Percentiles rank a stretch among this genome's conserved stretches.
Conservation (phyloP, 768 basidiomycete genomes). For the Rhodotorula kratochvilovae region DNA sequence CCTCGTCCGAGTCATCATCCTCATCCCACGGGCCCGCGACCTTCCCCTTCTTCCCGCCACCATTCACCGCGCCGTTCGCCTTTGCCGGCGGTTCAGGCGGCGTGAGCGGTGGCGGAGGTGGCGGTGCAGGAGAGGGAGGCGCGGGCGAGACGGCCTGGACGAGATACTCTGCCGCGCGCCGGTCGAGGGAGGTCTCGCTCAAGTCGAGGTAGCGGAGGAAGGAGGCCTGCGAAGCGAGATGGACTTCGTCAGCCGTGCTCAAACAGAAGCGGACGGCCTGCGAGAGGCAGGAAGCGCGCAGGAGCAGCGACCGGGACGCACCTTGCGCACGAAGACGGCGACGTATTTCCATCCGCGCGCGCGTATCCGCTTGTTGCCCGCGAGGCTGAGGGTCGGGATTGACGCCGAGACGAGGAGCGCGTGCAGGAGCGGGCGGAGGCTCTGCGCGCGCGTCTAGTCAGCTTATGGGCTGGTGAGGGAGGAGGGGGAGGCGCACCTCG, state of each 20-base stretch:
- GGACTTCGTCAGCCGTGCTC: background rate
- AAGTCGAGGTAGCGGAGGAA: conserved; percentile 81
- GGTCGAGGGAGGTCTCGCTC: conserved; percentile 78
- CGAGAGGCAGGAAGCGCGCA: too few relatives aligned
- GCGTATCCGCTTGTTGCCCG: conserved; percentile 79
- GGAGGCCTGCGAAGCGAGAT: conserved; percentile 56
- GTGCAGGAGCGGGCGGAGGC: conserved; percentile 82
- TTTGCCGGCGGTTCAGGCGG: background rate
- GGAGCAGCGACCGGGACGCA: conserved; percentile 45
- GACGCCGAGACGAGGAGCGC: conserved; percentile 77
- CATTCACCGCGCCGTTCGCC: background rate
- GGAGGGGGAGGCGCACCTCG: conserved; percentile 53
- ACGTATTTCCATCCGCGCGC: conserved; percentile 69
- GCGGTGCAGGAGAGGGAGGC: conserved; percentile 4
- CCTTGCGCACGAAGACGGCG: conserved; percentile 74
- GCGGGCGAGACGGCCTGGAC: conserved; percentile 59
- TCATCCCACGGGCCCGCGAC: conserved; percentile 3
- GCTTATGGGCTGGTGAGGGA: background rate
- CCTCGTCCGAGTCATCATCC: conserved; percentile 13
- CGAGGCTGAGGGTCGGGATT: conserved; percentile 75
- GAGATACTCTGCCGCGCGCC: conserved; percentile 75
- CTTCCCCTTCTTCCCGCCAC: background rate
- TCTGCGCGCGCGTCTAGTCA: conserved; percentile 50
- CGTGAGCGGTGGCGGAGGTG: background rate
- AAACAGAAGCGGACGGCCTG: too few relatives aligned